These are phyloP conservation scores for Metarhizium brunneum DNA, from an alignment of 2,329 filamentous ascomycete species.

Conservation along the genomic window DNA sequence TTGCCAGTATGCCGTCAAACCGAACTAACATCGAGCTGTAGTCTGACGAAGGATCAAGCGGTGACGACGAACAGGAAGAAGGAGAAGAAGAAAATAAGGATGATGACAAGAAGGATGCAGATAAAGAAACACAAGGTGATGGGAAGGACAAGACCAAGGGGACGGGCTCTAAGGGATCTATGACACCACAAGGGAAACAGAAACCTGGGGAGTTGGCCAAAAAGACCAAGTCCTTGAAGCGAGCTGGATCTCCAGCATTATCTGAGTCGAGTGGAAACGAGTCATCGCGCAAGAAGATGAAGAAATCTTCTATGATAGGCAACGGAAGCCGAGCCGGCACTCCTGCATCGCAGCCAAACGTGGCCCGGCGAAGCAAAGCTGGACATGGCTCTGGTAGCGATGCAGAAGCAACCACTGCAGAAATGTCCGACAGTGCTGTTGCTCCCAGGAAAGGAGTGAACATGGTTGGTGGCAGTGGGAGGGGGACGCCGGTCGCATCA, in stretches of 20 bases:
- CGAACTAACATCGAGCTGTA: slow-evolving; percentile 16
- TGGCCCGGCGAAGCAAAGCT: slow-evolving; percentile 31
- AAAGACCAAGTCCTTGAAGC: slow-evolving; percentile 61
- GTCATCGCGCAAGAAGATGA: slow-evolving; percentile 69
- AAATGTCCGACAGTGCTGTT: slow-evolving; percentile 49
- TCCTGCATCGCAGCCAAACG: slow-evolving; percentile 34
- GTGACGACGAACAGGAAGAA: slow-evolving; percentile 21
- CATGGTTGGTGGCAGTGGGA: slow-evolving; percentile 35
- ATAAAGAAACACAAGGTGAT: slow-evolving; percentile 45
- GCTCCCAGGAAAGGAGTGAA: slow-evolving; percentile 46
- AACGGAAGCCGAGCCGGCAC: slow-evolving; percentile 46
- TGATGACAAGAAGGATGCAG: slow-evolving; percentile 55
- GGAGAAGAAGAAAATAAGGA: slow-evolving; percentile 33
- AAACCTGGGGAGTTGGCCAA: slow-evolving; percentile 29
- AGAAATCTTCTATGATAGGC: slow-evolving; percentile 47
- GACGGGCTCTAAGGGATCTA: slow-evolving; percentile 60
- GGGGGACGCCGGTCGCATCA: slow-evolving; percentile 47
- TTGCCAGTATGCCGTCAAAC: too few species aligned
- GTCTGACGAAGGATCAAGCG: slow-evolving; percentile 39
- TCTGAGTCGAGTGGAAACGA: slow-evolving; percentile 92
- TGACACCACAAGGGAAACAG: slow-evolving; percentile 40
- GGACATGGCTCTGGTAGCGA: slow-evolving; percentile 58
- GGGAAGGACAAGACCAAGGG: slow-evolving; percentile 43
- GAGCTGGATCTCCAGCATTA: slow-evolving; percentile 74
- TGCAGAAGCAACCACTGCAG: slow-evolving; percentile 60